phyloP scores from a whole-genome alignment of 2,329 filamentous ascomycete species.

The Fusarium sp. region DNA sequence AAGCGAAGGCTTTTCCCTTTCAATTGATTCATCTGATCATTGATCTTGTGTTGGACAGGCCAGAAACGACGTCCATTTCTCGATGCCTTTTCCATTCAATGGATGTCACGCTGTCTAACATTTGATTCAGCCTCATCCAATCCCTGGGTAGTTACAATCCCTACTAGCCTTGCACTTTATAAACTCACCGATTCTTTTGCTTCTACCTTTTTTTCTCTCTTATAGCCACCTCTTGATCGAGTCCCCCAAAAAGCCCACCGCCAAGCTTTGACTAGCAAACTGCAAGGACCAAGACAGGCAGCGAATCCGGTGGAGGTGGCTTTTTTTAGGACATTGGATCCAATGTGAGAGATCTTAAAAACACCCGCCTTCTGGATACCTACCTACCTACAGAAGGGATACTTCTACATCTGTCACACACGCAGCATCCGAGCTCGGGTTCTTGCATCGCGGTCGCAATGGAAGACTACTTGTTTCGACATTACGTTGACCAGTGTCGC shows the following conservation, averaged over 20 bases:
- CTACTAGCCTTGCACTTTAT: neutral
- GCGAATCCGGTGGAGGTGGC: constrained; percentile 14
- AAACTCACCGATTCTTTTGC: constrained; percentile 28
- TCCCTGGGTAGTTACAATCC: constrained; percentile 3
- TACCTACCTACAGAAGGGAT: neutral
- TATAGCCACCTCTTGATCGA: neutral
- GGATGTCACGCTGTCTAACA: constrained; percentile 28
- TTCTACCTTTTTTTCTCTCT: neutral
- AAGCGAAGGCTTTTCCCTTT: neutral
- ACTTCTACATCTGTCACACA: neutral
- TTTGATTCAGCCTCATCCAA: constrained; percentile 19
- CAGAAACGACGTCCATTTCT: neutral
- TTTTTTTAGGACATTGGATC: constrained; percentile 18
- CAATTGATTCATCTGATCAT: neutral
- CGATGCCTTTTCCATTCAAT: neutral
- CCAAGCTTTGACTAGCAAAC: constrained; percentile 32
- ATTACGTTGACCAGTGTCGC: constrained; percentile 58
- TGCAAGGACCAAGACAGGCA: constrained; percentile 6
- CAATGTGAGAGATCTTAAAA: neutral
- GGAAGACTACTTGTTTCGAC: constrained; percentile 68
- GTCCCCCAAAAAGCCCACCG: neutral
- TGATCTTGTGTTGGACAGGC: neutral
- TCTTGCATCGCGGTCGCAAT: constrained; percentile 46
- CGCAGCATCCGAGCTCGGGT: neutral
- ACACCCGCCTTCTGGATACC: neutral